Evolutionary conservation across 306 rosid species (phyloP).

Genomic region (Potentilla sterilis): DNA sequence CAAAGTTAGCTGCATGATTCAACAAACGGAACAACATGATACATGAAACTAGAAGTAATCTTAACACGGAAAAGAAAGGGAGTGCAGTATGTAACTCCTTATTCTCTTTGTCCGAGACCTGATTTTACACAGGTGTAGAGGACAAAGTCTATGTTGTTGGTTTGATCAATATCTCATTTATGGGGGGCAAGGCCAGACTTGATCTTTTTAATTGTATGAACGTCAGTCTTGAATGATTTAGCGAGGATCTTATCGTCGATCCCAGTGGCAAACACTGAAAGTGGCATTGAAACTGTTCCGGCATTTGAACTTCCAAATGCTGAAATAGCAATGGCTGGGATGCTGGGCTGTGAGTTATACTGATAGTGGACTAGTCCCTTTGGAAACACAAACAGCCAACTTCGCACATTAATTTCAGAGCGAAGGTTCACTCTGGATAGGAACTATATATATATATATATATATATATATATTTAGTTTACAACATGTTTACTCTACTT

Average conservation of each 20-base stretch:
- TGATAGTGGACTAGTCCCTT: slow-evolving; percentile 41
- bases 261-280: slow-evolving; percentile 15
- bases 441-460: too few species aligned
- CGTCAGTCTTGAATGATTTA: slow-evolving; percentile 29
- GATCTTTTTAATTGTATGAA: slow-evolving; percentile 23
- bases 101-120: background rate
- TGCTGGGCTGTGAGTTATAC: slow-evolving; percentile 9
- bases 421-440: too few species aligned
- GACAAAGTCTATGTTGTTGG: background rate
- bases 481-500: too few species aligned
- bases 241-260: slow-evolving; percentile 29
- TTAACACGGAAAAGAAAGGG: background rate
- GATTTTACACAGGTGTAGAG: background rate
- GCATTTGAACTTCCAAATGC: slow-evolving; percentile 44
- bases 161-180: background rate
- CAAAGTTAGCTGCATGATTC: background rate
- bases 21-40: background rate
- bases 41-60: background rate
- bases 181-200: slow-evolving; percentile 11
- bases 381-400: slow-evolving; percentile 38
- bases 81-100: background rate
- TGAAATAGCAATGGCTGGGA: slow-evolving; percentile 27
- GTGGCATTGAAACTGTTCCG: slow-evolving; percentile 27
- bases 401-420: too few species aligned
- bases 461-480: too few species aligned